Evolutionary conservation across 2,329 filamentous ascomycete genomes (phyloP), one percentile per base, ranked within the genome.

Genomic region (Curvularia eragrostidis): DNA sequence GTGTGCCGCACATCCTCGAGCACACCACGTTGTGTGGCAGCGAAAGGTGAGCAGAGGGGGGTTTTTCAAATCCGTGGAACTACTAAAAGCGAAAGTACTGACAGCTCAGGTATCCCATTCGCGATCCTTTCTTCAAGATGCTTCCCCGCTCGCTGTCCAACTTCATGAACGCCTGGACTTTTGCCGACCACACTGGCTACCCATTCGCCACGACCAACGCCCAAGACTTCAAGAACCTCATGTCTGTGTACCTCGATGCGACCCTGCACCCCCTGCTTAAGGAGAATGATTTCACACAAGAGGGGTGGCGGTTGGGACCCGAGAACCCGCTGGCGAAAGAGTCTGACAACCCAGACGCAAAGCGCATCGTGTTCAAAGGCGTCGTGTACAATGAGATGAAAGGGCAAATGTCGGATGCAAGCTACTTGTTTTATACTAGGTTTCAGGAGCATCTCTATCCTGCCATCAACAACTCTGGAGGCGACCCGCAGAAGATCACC

Each of bases 361-460:
- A 87, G 75, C 87, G 87, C 62, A 80, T 96, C 39, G 91, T 97
- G 0, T 98, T 98, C 83, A 98, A 98, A 80, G 94, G 94, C 24
- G 95, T 98, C 1, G 94, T 98, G 0, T 98, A 98, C 80, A 99
- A 99, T 71, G 95, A 99, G 80, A 99, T 99, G 95, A 99, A 99
- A 80, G 95, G 95, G 0, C 93, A 97, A 74, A 96, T 98, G 89
- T 98, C 95, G 2, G 95, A 99, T 76, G 93, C 94, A 6, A 92
- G 92, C 65, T 99, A 99, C 71, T 82, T 98, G 0, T 99, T 91
- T 81, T 98, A 97, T 76, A 96, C 97, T 66, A 86, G 90, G 52
- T 99, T 96, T 78, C 92, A 96, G 73, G 93, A 98, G 69, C 90
- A 95, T 74, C 91, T 99, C 52, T 95, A 96, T 73, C 95, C 95